A percentile compares a stretch with the other conserved stretches of the same genome.
Evolutionary conservation across 2,329 filamentous ascomycete genomes (phyloP).

Genomic region (Fusarium luffae): DNA sequence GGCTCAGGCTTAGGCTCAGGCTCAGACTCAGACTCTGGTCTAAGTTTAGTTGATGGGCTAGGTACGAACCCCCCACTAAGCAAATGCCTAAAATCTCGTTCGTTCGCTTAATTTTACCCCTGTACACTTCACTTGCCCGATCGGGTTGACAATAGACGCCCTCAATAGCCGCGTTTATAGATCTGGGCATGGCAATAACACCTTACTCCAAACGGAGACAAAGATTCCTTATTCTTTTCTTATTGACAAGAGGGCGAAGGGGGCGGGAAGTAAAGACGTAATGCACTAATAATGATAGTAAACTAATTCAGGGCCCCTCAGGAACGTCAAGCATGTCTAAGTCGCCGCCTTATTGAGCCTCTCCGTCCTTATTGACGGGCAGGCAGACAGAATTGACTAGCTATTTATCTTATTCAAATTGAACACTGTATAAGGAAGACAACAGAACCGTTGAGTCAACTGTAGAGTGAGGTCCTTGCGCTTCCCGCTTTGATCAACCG

Average conservation of each 20-base stretch:
- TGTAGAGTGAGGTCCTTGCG: slow-evolving; percentile 26
- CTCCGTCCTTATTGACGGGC: slow-evolving; percentile 10
- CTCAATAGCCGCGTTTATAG: slow-evolving; percentile 47
- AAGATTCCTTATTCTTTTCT: slow-evolving; percentile 13
- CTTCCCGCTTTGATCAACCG: slow-evolving; percentile 29
- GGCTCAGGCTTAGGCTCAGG: background rate
- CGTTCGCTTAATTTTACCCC: slow-evolving; percentile 16
- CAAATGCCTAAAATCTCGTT: background rate
- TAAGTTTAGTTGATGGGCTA: background rate
- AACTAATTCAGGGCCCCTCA: slow-evolving; percentile 29
- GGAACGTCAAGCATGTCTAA: slow-evolving; percentile 19
- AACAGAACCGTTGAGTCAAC: background rate
- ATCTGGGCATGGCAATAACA: slow-evolving; percentile 12
- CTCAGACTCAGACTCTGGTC: background rate
- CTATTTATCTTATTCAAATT: background rate
- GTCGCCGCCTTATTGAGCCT: slow-evolving; percentile 28
- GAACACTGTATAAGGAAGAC: slow-evolving; percentile 24
- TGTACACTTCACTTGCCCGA: slow-evolving; percentile 37
- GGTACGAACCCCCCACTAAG: background rate
- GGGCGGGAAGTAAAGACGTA: background rate
- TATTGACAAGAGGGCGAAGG: slow-evolving; percentile 1
- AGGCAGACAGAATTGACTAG: slow-evolving; percentile 1
- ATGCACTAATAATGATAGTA: background rate
- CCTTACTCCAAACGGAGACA: slow-evolving; percentile 19
- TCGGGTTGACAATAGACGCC: slow-evolving; percentile 52